Evolutionary conservation across 768 basidiomycete species (phyloP).

Genomic region (Jaapia argillacea): DNA sequence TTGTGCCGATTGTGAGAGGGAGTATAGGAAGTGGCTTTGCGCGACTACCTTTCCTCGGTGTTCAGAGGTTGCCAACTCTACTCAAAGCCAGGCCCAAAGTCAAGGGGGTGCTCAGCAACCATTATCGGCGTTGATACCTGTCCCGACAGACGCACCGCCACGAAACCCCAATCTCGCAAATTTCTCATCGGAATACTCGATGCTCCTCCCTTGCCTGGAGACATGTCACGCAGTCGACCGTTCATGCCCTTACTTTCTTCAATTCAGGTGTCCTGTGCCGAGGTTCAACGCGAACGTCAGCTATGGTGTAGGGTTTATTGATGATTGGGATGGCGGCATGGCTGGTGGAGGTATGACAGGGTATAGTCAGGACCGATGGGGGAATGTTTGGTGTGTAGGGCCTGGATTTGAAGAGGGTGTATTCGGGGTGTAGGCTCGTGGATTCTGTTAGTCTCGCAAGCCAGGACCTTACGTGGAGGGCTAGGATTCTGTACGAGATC

Average conservation of each 20-base stretch:
- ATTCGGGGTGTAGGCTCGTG: too few relatives aligned
- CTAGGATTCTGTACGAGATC: too few relatives aligned
- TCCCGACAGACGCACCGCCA: slow-evolving; percentile 25
- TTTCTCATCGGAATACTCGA: slow-evolving; percentile 36
- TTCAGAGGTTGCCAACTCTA: slow-evolving; percentile 32
- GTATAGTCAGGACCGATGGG: slow-evolving; percentile 51
- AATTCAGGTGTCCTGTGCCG: slow-evolving; percentile 55
- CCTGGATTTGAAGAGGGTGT: background rate
- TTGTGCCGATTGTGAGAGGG: slow-evolving; percentile 64
- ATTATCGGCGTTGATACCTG: slow-evolving; percentile 39
- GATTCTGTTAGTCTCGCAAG: too few relatives aligned
- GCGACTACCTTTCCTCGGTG: slow-evolving; percentile 67
- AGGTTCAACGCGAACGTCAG: slow-evolving; percentile 54
- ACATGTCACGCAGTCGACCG: slow-evolving; percentile 65
- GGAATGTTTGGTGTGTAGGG: slow-evolving; percentile 72
- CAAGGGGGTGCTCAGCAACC: slow-evolving; percentile 22
- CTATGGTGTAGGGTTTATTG: slow-evolving; percentile 72
- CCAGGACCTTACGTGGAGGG: too few relatives aligned
- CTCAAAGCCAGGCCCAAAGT: slow-evolving; percentile 20
- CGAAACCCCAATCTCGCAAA: slow-evolving; percentile 37
- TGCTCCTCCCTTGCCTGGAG: slow-evolving; percentile 72
- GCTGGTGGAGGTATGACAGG: slow-evolving; percentile 42
- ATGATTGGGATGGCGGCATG: slow-evolving; percentile 37
- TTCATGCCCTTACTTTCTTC: slow-evolving; percentile 66
- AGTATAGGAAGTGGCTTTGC: slow-evolving; percentile 76